phyloP scores from a whole-genome alignment of 1,139 yeast species.

The Candida mesenterica region DNA sequence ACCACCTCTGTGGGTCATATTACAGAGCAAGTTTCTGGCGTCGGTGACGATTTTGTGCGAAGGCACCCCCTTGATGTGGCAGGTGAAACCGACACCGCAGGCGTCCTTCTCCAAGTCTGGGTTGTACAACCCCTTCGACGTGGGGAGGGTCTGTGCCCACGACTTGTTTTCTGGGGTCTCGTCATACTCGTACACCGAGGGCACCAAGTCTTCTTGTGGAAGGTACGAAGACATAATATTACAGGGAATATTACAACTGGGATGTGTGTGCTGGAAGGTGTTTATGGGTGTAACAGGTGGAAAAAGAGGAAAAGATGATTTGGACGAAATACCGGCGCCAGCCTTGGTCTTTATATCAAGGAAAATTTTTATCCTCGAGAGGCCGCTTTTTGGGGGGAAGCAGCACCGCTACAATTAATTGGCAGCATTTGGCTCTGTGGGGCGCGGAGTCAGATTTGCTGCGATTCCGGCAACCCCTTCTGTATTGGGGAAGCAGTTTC shows the following conservation, averaged over 20 bases:
- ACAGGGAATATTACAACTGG: not conserved
- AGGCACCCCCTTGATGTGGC: slow-evolving; percentile 84
- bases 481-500: not conserved
- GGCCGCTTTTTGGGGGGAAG: slow-evolving; percentile 1
- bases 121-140: slow-evolving; percentile 85
- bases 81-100: slow-evolving; percentile 97
- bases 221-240: slow-evolving; percentile 28
- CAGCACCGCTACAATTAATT: too few relatives aligned
- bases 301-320: not conserved
- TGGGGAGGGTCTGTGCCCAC: slow-evolving; percentile 91
- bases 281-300: slow-evolving; percentile 1
- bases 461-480: not conserved
- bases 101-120: slow-evolving; percentile 96
- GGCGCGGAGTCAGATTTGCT: not conserved
- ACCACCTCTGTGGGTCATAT: slow-evolving; percentile 99
- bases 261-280: too few relatives aligned
- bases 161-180: slow-evolving; percentile 77
- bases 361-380: slow-evolving; percentile 1
- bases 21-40: slow-evolving; percentile 83
- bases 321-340: too few relatives aligned
- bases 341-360: too few relatives aligned
- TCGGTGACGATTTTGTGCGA: slow-evolving; percentile 94
- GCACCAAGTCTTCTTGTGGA: slow-evolving; percentile 39
- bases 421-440: too few relatives aligned
- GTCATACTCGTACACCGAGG: slow-evolving; percentile 60